A percentile compares a stretch with the other conserved stretches of the same genome.
Evolutionary conservation across 768 basidiomycete genomes (phyloP).

Genomic region (Lactifluus echinatus): DNA sequence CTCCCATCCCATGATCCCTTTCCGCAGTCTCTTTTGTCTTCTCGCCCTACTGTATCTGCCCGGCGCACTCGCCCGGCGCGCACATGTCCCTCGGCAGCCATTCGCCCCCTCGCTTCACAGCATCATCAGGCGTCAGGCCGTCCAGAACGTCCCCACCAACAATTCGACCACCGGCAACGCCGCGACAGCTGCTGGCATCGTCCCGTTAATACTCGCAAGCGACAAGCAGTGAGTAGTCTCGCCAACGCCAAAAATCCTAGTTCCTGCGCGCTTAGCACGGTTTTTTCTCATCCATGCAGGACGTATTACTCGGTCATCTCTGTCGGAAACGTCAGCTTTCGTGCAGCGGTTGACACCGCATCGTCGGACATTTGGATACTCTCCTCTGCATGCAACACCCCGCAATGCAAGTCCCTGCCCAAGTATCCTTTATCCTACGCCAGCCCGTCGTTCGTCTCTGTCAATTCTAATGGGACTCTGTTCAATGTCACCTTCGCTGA

Average conservation of each 20-base stretch:
- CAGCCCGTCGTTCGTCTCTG: constrained; percentile 53
- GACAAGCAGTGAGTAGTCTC: constrained; percentile 17
- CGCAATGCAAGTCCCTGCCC: constrained; percentile 51
- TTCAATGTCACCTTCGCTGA: constrained; percentile 62
- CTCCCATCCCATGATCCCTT: constrained; percentile 1
- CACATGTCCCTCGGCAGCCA: background rate
- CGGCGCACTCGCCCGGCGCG: constrained; percentile 3
- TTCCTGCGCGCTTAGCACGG: background rate
- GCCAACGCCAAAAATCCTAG: background rate
- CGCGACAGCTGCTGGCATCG: background rate
- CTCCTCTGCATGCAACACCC: constrained; percentile 51
- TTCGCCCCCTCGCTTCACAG: constrained; percentile 2
- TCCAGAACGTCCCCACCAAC: background rate
- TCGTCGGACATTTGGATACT: constrained; percentile 67
- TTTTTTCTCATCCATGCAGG: constrained; percentile 28
- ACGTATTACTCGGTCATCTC: constrained; percentile 59
- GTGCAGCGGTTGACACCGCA: constrained; percentile 65
- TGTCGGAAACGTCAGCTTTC: constrained; percentile 54
- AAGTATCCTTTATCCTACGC: constrained; percentile 59
- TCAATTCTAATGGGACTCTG: constrained; percentile 51
- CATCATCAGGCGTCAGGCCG: constrained; percentile 12
- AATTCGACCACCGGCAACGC: constrained; percentile 1
- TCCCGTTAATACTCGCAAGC: constrained; percentile 13
- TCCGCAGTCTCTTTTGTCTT: background rate
- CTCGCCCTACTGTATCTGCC: constrained; percentile 11